Conservation (phyloP, 208 protist species). For the Porcisia deanei region DNA sequence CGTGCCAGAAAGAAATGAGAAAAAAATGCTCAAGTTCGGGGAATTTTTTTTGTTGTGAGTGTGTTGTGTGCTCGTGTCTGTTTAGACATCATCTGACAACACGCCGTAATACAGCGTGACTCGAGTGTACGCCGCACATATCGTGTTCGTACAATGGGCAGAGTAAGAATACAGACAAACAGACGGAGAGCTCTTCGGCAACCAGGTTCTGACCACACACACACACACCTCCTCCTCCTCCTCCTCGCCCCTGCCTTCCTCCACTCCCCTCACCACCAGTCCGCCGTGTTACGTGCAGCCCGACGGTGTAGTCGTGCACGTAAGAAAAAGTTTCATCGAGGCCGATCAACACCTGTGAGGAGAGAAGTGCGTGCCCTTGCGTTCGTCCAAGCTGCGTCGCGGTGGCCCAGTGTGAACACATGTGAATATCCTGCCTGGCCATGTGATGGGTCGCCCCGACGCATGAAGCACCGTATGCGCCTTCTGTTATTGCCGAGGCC, state of each 20-base stretch:
- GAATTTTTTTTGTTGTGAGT: not conserved
- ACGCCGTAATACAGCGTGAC: not conserved
- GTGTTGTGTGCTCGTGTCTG: not conserved
- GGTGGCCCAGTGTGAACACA: constrained; percentile 43
- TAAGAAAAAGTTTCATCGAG: constrained; percentile 76
- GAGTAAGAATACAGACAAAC: not conserved
- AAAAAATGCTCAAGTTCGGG: too few species aligned
- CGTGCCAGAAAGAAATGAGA: not conserved
- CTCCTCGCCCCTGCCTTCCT: not conserved
- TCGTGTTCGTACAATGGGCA: not conserved
- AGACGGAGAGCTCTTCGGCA: not conserved
- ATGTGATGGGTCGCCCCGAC: constrained; percentile 55
- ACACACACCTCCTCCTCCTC: not conserved
- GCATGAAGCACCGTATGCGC: constrained; percentile 34
- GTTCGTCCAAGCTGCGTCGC: constrained; percentile 41
- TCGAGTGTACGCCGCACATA: not conserved
- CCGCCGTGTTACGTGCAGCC: constrained; percentile 12
- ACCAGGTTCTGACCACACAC: not conserved
- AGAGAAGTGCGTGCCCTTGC: constrained; percentile 37
- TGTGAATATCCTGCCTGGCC: constrained; percentile 64
- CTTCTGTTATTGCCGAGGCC: constrained; percentile 38
- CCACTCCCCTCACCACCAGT: not conserved
- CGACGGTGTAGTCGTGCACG: constrained; percentile 64
- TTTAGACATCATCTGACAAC: not conserved
- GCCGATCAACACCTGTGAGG: constrained; percentile 48